Evolutionary conservation across 2,329 filamentous ascomycete genomes (phyloP), one percentile per base, ranked within the genome.

Genomic region (Beauveria caledonica): DNA sequence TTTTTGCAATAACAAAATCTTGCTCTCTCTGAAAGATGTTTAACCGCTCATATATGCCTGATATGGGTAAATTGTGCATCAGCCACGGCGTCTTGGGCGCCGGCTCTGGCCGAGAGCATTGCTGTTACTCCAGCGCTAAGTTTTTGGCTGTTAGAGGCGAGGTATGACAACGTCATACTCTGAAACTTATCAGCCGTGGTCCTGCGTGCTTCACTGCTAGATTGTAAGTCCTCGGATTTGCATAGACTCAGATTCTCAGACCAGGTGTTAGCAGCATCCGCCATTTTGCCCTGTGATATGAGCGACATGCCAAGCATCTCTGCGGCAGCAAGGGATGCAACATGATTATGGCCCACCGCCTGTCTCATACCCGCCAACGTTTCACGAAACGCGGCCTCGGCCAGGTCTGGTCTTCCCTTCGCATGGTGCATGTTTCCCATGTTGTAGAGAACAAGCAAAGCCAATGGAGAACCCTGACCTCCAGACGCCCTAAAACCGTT

Each of bases 171-270:
- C 27, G 27, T 29, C 27, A 29, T 29, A 29, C 27, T 29, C 27
- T 29, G 27, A 29, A 29, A 29, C 27, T 29, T 29, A 29, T 29
- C 27, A 29, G 27, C 27, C 27, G 27, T 29, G 27, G 8, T 29
- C 10, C 2, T 3, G 27, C 27, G 27, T 8, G 27, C 27, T 29
- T 29, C 27, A 29, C 27, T 29, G 9, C 27, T 29, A 29, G 27
- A 29, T 10, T 29, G 27, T 29, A 29, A 29, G 27, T 29, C 27
- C 27, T 48, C 45, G 19, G 19, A 10, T 27, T 48, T 48, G 45
- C 45, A 86, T 15, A 48, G 19, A 19, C 23, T 27, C 21, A 48
- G 45, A 23, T n/a, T 17, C 19, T 48, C 45, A 27, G 45, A 48
- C 13, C 45, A 48, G 19, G 19, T 51, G 23, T 51, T 5, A 25